A percentile compares a stretch with the other conserved stretches of the same genome.
phyloP scores from a whole-genome alignment of 2,329 filamentous ascomycete genomes.

The Sporothrix inflata region DNA sequence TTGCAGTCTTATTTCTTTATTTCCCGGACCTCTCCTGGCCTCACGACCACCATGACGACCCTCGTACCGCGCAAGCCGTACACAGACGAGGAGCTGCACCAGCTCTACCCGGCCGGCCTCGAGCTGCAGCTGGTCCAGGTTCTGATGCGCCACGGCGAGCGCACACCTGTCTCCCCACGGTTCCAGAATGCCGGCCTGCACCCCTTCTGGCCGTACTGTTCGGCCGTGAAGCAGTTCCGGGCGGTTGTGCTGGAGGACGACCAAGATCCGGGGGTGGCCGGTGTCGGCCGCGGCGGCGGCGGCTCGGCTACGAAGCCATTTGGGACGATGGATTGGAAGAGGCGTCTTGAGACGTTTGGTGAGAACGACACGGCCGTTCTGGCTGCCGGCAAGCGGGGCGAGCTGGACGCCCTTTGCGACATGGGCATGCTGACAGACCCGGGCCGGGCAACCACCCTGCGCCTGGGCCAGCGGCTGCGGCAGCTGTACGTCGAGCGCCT shows the following conservation, averaged over 20 bases:
- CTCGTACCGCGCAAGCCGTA: conserved; percentile 76
- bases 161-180: conserved; percentile 83
- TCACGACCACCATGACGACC: conserved; percentile 68
- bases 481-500: conserved; percentile 76
- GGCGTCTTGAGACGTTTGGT: conserved; percentile 83
- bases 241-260: conserved; percentile 52
- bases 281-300: conserved; percentile 42
- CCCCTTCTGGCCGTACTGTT: conserved; percentile 88
- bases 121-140: conserved; percentile 90
- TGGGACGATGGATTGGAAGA: conserved; percentile 61
- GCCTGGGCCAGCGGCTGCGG: conserved; percentile 69
- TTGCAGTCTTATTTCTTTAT: background rate
- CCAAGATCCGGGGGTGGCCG: conserved; percentile 49
- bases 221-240: conserved; percentile 70
- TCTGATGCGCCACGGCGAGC: conserved; percentile 76
- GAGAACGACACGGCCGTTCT: conserved; percentile 69
- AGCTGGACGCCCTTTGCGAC: conserved; percentile 81
- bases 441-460: conserved; percentile 71
- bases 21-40: background rate
- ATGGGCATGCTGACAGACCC: conserved; percentile 75
- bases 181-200: conserved; percentile 77
- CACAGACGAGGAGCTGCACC: conserved; percentile 74
- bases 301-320: conserved; percentile 42
- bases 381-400: conserved; percentile 67
- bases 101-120: conserved; percentile 78